These are phyloP conservation scores for Claviceps africana DNA, from an alignment of 2,329 filamentous ascomycete species.

Conservation along the genomic window DNA sequence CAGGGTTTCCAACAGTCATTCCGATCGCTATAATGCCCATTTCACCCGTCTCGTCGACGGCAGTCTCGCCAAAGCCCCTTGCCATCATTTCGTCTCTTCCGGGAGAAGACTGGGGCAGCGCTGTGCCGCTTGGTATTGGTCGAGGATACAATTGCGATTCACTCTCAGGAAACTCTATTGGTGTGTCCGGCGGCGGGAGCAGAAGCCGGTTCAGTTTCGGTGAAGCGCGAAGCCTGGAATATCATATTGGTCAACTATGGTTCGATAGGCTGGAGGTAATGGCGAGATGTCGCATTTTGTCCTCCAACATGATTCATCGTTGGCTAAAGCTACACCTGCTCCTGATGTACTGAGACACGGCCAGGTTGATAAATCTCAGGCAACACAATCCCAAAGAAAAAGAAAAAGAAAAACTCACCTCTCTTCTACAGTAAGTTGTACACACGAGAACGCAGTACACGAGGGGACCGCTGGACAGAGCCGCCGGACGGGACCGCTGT, in stretches of 20 bases:
- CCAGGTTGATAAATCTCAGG: background rate
- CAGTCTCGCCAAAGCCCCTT: background rate
- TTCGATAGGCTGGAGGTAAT: background rate
- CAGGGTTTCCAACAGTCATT: constrained; percentile 60
- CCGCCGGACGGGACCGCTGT: background rate
- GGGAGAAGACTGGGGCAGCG: constrained; percentile 24
- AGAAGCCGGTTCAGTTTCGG: background rate
- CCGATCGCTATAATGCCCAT: constrained; percentile 41
- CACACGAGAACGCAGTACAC: too few species aligned
- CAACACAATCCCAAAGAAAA: background rate
- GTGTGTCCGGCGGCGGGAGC: background rate
- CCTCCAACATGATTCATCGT: background rate
- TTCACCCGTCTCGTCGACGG: constrained; percentile 17
- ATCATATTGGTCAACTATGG: background rate
- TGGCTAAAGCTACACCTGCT: background rate
- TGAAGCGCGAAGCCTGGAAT: background rate
- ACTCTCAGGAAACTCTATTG: background rate
- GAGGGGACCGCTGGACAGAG: background rate
- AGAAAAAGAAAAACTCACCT: too few species aligned
- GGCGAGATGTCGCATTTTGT: background rate
- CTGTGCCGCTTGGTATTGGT: background rate
- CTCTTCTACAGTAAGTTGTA: background rate
- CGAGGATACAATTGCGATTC: background rate
- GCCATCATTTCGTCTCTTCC: constrained; percentile 8
- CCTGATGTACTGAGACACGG: background rate